Conservation (phyloP, 179 eudicot genomes). For the Beta macrorhiza region DNA sequence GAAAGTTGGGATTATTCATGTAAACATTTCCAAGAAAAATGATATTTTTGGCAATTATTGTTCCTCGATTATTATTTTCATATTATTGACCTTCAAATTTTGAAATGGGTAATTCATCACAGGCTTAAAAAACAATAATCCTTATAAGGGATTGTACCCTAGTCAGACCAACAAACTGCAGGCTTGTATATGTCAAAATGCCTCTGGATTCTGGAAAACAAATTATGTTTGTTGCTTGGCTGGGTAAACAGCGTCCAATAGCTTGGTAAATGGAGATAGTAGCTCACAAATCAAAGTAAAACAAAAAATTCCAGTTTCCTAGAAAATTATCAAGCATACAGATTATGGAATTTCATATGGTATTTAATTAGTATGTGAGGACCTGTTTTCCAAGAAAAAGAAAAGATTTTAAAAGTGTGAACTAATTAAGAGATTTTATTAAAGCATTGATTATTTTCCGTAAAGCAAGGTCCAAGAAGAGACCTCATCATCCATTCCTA, state of each 20-base stretch:
- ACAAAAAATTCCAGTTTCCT: slow-evolving; percentile 10
- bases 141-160: slow-evolving; percentile 4
- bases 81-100: not conserved
- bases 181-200: slow-evolving; percentile 30
- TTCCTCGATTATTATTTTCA: no score
- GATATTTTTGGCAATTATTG: no score
- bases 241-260: slow-evolving; percentile 7
- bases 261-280: slow-evolving; percentile 17
- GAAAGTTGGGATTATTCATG: no score
- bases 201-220: slow-evolving; percentile 17
- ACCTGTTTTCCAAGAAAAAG: not conserved
- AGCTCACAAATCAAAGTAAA: slow-evolving; percentile 14
- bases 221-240: slow-evolving; percentile 15
- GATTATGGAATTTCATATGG: not conserved
- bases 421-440: not conserved
- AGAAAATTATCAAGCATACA: not conserved
- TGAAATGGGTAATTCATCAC: not conserved
- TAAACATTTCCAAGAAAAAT: no score
- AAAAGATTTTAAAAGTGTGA: not conserved
- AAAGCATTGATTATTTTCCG: slow-evolving; percentile 19
- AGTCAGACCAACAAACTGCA: slow-evolving; percentile 37
- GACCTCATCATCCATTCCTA: slow-evolving; percentile 11
- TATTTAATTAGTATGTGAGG: not conserved
- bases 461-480: slow-evolving; percentile 28
- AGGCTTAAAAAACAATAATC: not conserved